Percentiles rank a stretch among this genome's conserved stretches.
Evolutionary conservation across 768 basidiomycete genomes (phyloP).

Genomic region (Mrakia frigida): DNA sequence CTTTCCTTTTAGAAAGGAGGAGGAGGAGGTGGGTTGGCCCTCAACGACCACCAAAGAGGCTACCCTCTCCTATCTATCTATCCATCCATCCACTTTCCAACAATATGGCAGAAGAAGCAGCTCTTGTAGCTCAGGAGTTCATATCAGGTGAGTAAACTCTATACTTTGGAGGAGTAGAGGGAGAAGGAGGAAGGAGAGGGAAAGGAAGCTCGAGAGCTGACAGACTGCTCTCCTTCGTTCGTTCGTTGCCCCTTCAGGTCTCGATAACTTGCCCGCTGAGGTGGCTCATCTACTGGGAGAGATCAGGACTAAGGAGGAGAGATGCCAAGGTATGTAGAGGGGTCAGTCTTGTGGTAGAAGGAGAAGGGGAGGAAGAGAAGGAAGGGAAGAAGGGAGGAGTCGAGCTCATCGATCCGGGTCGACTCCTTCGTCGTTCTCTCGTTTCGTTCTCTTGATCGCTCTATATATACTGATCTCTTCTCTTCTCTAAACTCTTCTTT

Average conservation of each 20-base stretch:
- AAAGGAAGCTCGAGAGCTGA: background rate
- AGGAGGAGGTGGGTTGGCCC: background rate
- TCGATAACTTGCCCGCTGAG: constrained; percentile 30
- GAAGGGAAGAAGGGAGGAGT: background rate
- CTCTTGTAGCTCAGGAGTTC: constrained; percentile 30
- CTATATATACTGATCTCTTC: background rate
- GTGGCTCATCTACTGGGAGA: constrained; percentile 21
- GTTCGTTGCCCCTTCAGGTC: constrained; percentile 2
- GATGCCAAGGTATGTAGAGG: constrained; percentile 15
- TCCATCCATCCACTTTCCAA: background rate
- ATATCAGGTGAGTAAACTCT: constrained; percentile 19
- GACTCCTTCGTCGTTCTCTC: background rate
- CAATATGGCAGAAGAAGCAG: constrained; percentile 32
- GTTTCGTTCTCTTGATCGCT: background rate
- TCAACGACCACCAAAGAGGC: constrained; percentile 4
- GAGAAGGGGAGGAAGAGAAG: background rate
- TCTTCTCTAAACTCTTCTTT: background rate
- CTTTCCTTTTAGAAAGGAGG: too few relatives aligned
- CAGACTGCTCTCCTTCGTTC: background rate
- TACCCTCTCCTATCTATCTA: background rate
- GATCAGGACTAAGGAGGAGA: constrained; percentile 23
- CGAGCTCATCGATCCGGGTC: background rate
- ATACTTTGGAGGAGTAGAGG: too few relatives aligned
- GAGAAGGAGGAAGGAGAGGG: background rate
- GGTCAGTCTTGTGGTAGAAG: background rate